phyloP scores from a whole-genome alignment of 73 alveolate genomes.

The Paramecium octaurelia region DNA sequence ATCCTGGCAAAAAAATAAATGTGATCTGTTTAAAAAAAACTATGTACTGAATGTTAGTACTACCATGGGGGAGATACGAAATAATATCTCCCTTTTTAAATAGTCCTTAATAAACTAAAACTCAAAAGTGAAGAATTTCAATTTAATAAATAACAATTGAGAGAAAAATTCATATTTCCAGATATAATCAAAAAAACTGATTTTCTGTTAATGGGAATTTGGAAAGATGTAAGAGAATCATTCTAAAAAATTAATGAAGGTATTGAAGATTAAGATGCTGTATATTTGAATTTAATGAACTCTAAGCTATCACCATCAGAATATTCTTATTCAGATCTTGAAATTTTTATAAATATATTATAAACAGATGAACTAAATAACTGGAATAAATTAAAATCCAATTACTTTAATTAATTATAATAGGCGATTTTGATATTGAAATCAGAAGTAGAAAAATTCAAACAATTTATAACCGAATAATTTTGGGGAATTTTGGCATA shows the following conservation, averaged over 20 bases:
- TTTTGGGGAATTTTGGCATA: not conserved
- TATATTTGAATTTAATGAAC: not conserved
- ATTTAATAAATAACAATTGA: too few relatives aligned
- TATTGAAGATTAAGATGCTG: not conserved
- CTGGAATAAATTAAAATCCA: not conserved
- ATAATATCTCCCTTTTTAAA: too few relatives aligned
- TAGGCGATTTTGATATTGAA: not conserved
- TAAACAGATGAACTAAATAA: not conserved
- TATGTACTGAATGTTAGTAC: too few relatives aligned
- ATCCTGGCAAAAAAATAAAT: too few relatives aligned
- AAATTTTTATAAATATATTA: too few relatives aligned
- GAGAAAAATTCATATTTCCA: too few relatives aligned
- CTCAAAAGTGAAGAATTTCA: too few relatives aligned
- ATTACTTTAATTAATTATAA: not conserved
- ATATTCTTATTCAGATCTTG: not conserved
- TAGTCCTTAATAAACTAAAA: too few relatives aligned
- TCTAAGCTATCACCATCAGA: not conserved
- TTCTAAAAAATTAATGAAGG: not conserved
- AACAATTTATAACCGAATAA: not conserved
- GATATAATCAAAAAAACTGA: too few relatives aligned
- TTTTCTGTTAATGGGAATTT: too few relatives aligned
- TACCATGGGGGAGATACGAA: too few relatives aligned
- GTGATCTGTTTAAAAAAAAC: too few relatives aligned
- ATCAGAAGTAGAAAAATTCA: not conserved
- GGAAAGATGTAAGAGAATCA: not conserved